A percentile compares a stretch with the other conserved stretches of the same genome.
Evolutionary conservation across 148 eudicot genomes (phyloP).

Genomic region (Chenopodium quinoa): DNA sequence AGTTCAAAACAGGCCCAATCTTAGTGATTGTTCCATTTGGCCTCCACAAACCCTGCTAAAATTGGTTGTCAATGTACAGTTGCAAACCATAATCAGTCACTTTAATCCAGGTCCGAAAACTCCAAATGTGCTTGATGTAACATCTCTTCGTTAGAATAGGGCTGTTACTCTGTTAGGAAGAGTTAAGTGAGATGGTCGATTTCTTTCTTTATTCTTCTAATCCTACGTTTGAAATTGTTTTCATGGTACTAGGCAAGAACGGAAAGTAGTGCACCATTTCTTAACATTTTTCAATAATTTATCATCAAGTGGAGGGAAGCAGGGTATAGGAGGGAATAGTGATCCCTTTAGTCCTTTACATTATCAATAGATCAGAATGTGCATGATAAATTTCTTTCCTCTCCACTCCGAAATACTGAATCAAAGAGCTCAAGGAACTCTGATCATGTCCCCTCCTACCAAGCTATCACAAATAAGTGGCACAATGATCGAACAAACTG

Average conservation of each 20-base stretch:
- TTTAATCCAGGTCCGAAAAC: background rate
- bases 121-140: background rate
- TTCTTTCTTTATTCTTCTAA: background rate
- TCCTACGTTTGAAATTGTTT: background rate
- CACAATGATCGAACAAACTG: no score
- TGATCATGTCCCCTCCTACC: no score
- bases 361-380: background rate
- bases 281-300: background rate
- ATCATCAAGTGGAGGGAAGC: background rate
- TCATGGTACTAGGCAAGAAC: background rate
- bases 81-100: background rate
- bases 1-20: background rate
- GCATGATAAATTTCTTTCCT: background rate
- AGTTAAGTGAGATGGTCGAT: background rate
- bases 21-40: background rate
- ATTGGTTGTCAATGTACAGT: background rate
- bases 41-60: background rate
- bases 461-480: no score
- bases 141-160: background rate
- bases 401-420: background rate
- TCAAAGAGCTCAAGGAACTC: background rate
- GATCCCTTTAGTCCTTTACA: background rate
- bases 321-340: background rate
- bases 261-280: background rate
- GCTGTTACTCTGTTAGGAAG: background rate